These are phyloP conservation scores for Geotrichum aggregatum DNA, from an alignment of 1,139 yeast species.

Conservation along the genomic window DNA sequence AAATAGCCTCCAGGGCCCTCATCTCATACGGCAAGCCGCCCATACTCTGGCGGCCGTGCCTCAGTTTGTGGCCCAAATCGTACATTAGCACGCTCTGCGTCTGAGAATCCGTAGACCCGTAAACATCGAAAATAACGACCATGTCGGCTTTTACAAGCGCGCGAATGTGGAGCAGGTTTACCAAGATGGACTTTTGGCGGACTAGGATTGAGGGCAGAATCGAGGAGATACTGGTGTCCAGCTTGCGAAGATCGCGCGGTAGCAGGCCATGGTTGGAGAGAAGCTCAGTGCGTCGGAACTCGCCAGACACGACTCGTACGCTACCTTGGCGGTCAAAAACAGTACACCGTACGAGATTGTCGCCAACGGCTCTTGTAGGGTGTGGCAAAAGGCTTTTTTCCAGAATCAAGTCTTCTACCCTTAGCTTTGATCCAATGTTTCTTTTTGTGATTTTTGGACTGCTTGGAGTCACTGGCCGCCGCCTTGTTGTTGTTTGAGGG, in stretches of 20 bases:
- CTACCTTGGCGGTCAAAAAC: constrained; percentile 71
- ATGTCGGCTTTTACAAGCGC: constrained; percentile 78
- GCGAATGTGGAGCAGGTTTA: constrained; percentile 78
- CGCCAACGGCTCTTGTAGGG: constrained; percentile 31
- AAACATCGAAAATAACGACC: constrained; percentile 80
- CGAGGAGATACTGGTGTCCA: constrained; percentile 84
- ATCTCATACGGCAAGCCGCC: constrained; percentile 63
- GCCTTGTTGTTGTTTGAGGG: no score
- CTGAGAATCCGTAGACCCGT: constrained; percentile 54
- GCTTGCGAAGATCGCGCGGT: constrained; percentile 79
- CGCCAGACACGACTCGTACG: constrained; percentile 69
- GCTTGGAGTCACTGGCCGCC: no score
- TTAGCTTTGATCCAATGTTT: no score
- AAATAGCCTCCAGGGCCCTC: constrained; percentile 81
- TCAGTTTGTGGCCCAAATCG: constrained; percentile 76
- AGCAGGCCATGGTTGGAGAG: constrained; percentile 68
- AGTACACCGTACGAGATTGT: constrained; percentile 56
- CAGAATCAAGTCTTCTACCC: constrained; percentile 5
- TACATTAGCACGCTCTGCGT: constrained; percentile 78
- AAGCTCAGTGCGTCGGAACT: constrained; percentile 71
- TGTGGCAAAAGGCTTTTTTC: constrained; percentile 16
- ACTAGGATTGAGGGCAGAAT: constrained; percentile 85
- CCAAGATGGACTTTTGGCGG: constrained; percentile 70
- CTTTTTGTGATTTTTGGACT: no score
- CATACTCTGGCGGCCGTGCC: constrained; percentile 35